Base-by-base conservation (phyloP, 306 rosid species). In the Fagus sylvatica region DNA sequence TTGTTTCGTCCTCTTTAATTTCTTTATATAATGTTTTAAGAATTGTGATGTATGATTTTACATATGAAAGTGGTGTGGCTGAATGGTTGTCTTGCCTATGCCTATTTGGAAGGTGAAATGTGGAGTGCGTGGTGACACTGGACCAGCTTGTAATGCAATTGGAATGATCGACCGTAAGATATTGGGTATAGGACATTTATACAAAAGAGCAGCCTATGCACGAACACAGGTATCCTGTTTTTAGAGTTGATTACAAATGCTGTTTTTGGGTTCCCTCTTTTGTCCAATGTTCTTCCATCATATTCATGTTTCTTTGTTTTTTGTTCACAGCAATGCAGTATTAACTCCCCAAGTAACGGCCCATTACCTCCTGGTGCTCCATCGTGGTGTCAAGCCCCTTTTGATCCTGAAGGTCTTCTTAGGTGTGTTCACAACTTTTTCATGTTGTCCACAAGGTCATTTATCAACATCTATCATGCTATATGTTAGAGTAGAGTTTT, bases 301-400 rank as follows among this genome's bases (percentile, higher is more conserved):
- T 42, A 4, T 57, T 61, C 59, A 40, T 15, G n/a, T 67, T 16
- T 48, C 3, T 7, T 78, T 68, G 2, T 68, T 34, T 33, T 51
- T 78, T 3, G 28, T 74, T 77, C 61, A 75, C 76, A 96, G 99
- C 87, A 91, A 80, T 96, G 99, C 83, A 96, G 98, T 74, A 88
- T 91, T 17, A 90, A 91, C 80, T 88, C 96, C 48, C 99, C 99
- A 8, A 87, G 84, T 72, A 76, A 87, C 77, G 98, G 99, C 49
- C 99, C 97, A 17, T 70, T 93, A 80, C 98, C 99, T 75, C 82
- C 87, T 53, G 85, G 80, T 85, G 97, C 99, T 82, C 99, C 99
- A 74, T 74, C 98, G 16, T 96, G 99, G 99, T 96, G 99, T 74
- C 98, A 93, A 79, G 93, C 99, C 72, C 98, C 99, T 75, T 96